Evolutionary conservation across 2,329 filamentous ascomycete species (phyloP), one percentile per base, ranked within the genome.

Genomic region (Calonectria hawksworthii): DNA sequence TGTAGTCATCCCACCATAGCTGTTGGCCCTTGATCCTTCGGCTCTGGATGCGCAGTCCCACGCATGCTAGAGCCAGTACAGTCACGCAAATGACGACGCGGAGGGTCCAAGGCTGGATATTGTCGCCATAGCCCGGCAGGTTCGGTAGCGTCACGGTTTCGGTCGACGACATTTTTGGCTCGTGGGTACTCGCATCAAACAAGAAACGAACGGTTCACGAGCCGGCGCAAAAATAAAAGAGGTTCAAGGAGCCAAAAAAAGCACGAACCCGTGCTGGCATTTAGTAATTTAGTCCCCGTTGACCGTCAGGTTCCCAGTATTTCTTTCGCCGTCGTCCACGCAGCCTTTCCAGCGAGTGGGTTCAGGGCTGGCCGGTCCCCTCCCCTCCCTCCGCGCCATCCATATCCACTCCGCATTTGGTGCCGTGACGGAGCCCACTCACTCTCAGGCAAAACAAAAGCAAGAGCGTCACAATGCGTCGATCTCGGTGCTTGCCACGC

Each of bases 1-100:
- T 83, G 78, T 84, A 89, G 78, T 89, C 88, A 81, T 89, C 88
- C 88, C 87, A 89, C 88, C 88, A 89, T 7, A 89, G 78, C 73
- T 80, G 79, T 70, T 88, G 87, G 3, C 80, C 84, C 59, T 86
- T 87, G 56, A 88, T 79, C 64, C 83, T 83, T 14, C 88, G 86
- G 70, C 86, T 86, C 34, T 85, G 69, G 7, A 89, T 65, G 3
- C 88, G 84, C 18, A 89, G 79, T n/a, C 50, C 80, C 16, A 89
- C 86, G 3, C 83, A 80, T 1, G 83, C 47, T 23, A 86, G 75
- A 2, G 87, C 85, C 32, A 89, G 79, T 9, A 85, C 80, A 0
- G 87, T 88, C 74, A 89, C 83, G 2, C 85, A 83, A 13, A 82
- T 81, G 36, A 87, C 83, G 16, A 87, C 86, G 54, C 82, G 78